A percentile compares a stretch with the other conserved stretches of the same genome.
Conservation (phyloP, 2,329 filamentous ascomycete species). For the Gaeumannomyces sp. region DNA sequence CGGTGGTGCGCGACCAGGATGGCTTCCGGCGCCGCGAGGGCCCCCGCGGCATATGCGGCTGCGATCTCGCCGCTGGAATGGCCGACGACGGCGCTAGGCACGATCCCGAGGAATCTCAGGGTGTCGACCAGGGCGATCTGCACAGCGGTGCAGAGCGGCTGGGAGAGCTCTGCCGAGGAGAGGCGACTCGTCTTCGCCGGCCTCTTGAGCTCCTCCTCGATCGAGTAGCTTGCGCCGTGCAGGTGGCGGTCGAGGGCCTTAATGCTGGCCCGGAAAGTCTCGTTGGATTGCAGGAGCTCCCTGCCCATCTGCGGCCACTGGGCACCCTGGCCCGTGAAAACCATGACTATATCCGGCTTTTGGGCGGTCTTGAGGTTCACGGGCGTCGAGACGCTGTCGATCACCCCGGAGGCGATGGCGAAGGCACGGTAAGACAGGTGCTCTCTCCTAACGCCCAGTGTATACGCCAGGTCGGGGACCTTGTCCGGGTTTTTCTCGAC, state of each 20-base stretch:
- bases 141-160: conserved; percentile 25
- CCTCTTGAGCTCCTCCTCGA: conserved; percentile 21
- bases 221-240: conserved; percentile 9
- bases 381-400: too few relatives aligned
- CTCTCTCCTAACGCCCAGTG: background rate
- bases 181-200: background rate
- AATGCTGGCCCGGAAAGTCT: conserved; percentile 1
- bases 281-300: conserved; percentile 14
- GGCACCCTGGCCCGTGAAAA: conserved; percentile 31
- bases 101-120: conserved; percentile 20
- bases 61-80: conserved; percentile 32
- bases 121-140: conserved; percentile 26
- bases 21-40: conserved; percentile 16
- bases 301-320: conserved; percentile 26
- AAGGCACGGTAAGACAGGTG: background rate
- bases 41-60: conserved; percentile 23
- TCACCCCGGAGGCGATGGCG: too few relatives aligned
- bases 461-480: background rate
- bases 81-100: conserved; percentile 22
- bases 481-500: background rate
- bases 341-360: conserved; percentile 10
- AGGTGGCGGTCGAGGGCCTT: conserved; percentile 15
- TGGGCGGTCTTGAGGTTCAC: too few relatives aligned
- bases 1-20: conserved; percentile 19
- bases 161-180: conserved; percentile 15